These are phyloP conservation scores for Paraconiothyrium brasiliense DNA, from an alignment of 2,329 filamentous ascomycete species.

Conservation along the genomic window DNA sequence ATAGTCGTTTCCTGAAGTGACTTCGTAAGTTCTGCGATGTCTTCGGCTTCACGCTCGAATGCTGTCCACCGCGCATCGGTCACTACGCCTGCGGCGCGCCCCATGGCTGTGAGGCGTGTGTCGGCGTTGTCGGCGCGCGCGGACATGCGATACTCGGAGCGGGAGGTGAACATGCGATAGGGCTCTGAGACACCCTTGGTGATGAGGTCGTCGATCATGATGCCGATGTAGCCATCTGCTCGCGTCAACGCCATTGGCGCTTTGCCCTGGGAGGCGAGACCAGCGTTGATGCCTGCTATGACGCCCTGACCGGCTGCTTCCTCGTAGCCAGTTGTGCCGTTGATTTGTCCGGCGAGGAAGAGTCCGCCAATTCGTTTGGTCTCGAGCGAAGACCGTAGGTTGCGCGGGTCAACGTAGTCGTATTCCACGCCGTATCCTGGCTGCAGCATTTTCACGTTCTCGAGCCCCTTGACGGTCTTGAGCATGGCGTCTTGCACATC, in stretches of 20 bases:
- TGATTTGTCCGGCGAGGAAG: constrained; percentile 95
- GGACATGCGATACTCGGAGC: constrained; percentile 94
- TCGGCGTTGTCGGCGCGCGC: constrained; percentile 95
- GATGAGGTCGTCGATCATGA: constrained; percentile 98
- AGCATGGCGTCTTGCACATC: constrained; percentile 86
- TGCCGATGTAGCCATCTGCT: constrained; percentile 93
- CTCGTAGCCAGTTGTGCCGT: constrained; percentile 97
- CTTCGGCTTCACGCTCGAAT: constrained; percentile 71
- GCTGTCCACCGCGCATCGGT: constrained; percentile 78
- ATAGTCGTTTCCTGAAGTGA: constrained; percentile 68
- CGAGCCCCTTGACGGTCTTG: constrained; percentile 86
- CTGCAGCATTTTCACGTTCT: constrained; percentile 90
- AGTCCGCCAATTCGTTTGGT: constrained; percentile 91
- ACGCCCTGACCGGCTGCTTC: constrained; percentile 95
- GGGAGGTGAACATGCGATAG: constrained; percentile 97
- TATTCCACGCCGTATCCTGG: constrained; percentile 98
- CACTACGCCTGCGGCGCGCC: constrained; percentile 79
- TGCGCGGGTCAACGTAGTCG: constrained; percentile 95
- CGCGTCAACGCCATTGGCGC: constrained; percentile 74
- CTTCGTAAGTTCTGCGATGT: constrained; percentile 72
- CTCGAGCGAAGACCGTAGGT: constrained; percentile 86
- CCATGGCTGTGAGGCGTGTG: constrained; percentile 80
- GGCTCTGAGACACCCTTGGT: constrained; percentile 97
- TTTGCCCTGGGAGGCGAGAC: constrained; percentile 75
- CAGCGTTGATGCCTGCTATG: constrained; percentile 92